Base-by-base conservation (phyloP, 139 green algal species). In the Chlamydomonas incerta region DNA sequence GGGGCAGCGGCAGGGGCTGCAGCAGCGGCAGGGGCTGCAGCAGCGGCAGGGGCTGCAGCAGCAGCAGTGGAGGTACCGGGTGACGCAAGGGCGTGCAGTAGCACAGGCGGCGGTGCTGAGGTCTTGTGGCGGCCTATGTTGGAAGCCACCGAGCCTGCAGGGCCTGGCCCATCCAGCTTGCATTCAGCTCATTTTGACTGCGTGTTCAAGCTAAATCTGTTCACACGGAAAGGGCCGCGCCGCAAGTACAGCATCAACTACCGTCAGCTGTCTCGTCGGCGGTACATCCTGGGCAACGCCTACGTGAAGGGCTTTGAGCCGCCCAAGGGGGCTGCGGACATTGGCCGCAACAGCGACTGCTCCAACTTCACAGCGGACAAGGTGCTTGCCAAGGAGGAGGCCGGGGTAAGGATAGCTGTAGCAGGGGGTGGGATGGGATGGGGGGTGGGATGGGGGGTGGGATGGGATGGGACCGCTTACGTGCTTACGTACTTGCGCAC, bases 301-400 rank as follows among this genome's bases (percentile, higher is more conserved):
- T 2, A 13, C 10, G 69, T 74, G 35, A 2, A 58, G 24, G 2
- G 37, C 5, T 24, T 34, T 13, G 35, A 58, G 24, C 9, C 10
- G 29, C 2, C 23, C 4, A 23, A 4, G 41, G 41, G 41, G 41
- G 4, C 69, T 5, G 13, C 23, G 3, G 23, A 31, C 24, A 34
- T 58, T 2, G 69, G 35, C 37, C 18, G 33, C 33, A 74, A 33
- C 37, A 57, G 23, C 23, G 10, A 31, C 37, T 74, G 69, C 69
- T 74, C 69, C 23, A 74, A 20, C 69, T 74, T 74, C 37, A 55
- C 35, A 3, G 69, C 69, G 3, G 69, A 74, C 69, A 74, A 74
- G 69, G 69, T 74, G 10, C 35, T 57, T 13, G 35, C 23, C 10
- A 31, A 33, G 8, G 37, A 58, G 23, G 11, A 21, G 21, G 31